Evolutionary conservation across 768 basidiomycete species (phyloP).

Genomic region (Grammothele lineata): DNA sequence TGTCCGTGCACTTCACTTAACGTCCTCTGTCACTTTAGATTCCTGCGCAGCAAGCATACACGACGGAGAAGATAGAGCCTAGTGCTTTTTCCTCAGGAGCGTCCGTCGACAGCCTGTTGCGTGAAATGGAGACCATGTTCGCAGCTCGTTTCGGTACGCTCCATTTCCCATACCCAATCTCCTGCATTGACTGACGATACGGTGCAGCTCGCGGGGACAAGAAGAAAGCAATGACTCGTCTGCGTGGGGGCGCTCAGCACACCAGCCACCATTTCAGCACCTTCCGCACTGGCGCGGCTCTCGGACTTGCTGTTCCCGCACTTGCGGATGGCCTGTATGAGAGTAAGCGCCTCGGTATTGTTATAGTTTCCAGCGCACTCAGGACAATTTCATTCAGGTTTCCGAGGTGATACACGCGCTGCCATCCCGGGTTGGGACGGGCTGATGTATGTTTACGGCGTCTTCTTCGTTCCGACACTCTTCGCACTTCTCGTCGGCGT

Average conservation of each 20-base stretch:
- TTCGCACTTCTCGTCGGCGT: constrained; percentile 75
- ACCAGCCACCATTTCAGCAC: constrained; percentile 68
- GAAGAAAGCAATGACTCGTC: constrained; percentile 67
- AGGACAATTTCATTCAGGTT: constrained; percentile 38
- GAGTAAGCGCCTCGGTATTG: constrained; percentile 39
- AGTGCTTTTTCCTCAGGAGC: constrained; percentile 64
- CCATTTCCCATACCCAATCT: too few species aligned
- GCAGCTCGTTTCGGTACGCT: constrained; percentile 65
- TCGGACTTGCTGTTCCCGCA: constrained; percentile 74
- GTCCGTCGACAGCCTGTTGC: constrained; percentile 61
- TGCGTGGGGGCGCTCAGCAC: constrained; percentile 48
- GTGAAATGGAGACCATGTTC: constrained; percentile 73
- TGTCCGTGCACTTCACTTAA: too few species aligned
- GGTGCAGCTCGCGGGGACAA: constrained; percentile 60
- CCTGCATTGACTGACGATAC: constrained; percentile 23
- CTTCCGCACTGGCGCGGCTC: constrained; percentile 66
- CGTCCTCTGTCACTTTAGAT: constrained; percentile 44
- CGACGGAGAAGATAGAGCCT: constrained; percentile 70
- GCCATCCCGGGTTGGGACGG: constrained; percentile 66
- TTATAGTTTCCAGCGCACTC: too few species aligned
- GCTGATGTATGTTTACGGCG: constrained; percentile 74
- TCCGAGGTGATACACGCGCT: constrained; percentile 45
- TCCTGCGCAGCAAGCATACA: constrained; percentile 71
- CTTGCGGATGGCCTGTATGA: constrained; percentile 57
- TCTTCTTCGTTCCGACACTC: constrained; percentile 67